Base-by-base conservation (phyloP, 2,329 filamentous ascomycete genomes). In the Penicillium sp. region DNA sequence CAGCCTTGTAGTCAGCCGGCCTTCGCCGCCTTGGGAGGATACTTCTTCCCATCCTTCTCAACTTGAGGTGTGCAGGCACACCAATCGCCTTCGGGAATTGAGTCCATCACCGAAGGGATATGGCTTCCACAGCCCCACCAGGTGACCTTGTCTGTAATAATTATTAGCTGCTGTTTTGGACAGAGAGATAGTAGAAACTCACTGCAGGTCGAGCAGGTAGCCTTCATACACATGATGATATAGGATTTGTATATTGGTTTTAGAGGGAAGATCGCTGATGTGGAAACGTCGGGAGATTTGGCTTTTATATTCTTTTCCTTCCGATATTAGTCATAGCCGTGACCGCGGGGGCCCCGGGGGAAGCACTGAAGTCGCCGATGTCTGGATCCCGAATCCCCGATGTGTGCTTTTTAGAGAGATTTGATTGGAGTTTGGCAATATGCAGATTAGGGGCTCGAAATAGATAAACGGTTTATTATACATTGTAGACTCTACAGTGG, bases 41-140 rank as follows among this genome's bases (percentile, higher is more conserved):
- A 90, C 68, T 81, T 67, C 67, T 83, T 84, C 46, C 85, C 86
- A 55, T 84, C 81, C 41, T 79, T 78, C 68, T 86, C 82, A 61
- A 89, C 78, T 69, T 84, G 83, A 29, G 88, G 87, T 66, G 81
- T 78, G 71, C 88, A 91, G 25, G 77, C 78, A 78, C 89, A 91
- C 75, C 87, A 83, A 41, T 89, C 79, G 6, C 78, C 73, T 37
- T 79, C 75, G 5, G 85, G 80, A 43, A 90, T 72, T 27, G 72
- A 67, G 71, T 87, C 83, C 78, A 91, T 84, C 65, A 90, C 86
- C 17, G 72, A 72, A 13, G 83, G 76, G 64, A 89, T 77, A 75
- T 89, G 85, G 60, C 66, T 78, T 61, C 86, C 86, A 73, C 87
- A 89, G 60, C 86, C 87, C 76, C 79, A 84, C 87, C 87, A 89